A percentile compares a stretch with the other conserved stretches of the same genome.
These are phyloP conservation scores for Suillus paluster DNA, from an alignment of 768 basidiomycete genomes.

Conservation along the genomic window DNA sequence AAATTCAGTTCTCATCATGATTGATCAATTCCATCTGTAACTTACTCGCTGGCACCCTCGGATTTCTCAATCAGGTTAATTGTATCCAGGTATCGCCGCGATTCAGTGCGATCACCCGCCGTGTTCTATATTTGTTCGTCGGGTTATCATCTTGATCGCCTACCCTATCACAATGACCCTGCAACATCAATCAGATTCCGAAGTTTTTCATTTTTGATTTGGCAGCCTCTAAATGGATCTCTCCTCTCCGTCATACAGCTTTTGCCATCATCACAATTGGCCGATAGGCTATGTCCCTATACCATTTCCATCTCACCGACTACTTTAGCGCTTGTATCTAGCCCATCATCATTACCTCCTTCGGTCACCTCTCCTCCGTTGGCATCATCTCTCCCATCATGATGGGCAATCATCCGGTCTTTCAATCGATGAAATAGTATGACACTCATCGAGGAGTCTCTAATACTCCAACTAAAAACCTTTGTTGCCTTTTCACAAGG, in stretches of 20 bases:
- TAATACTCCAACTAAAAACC: not conserved
- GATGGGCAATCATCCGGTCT: constrained; percentile 3
- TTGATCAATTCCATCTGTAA: not conserved
- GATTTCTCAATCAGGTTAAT: constrained; percentile 13
- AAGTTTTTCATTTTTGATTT: constrained; percentile 29
- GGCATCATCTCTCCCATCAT: not conserved
- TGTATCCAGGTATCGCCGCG: constrained; percentile 28
- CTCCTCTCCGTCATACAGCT: constrained; percentile 27
- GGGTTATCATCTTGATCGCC: constrained; percentile 39
- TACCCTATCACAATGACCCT: constrained; percentile 44
- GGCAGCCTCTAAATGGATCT: constrained; percentile 25
- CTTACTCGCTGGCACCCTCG: constrained; percentile 10
- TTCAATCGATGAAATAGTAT: not conserved
- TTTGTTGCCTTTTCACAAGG: not conserved
- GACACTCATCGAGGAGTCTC: not conserved
- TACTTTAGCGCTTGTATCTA: constrained; percentile 11
- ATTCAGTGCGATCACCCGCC: constrained; percentile 23
- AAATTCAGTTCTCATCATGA: constrained; percentile 3
- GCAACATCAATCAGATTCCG: constrained; percentile 37
- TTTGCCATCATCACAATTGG: constrained; percentile 26
- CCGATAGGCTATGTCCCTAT: constrained; percentile 15
- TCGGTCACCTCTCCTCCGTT: not conserved
- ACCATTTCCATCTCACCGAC: constrained; percentile 4
- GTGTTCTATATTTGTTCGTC: constrained; percentile 23
- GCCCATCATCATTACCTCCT: not conserved